Base-by-base conservation (phyloP, 768 basidiomycete species). In the Mycena venus region DNA sequence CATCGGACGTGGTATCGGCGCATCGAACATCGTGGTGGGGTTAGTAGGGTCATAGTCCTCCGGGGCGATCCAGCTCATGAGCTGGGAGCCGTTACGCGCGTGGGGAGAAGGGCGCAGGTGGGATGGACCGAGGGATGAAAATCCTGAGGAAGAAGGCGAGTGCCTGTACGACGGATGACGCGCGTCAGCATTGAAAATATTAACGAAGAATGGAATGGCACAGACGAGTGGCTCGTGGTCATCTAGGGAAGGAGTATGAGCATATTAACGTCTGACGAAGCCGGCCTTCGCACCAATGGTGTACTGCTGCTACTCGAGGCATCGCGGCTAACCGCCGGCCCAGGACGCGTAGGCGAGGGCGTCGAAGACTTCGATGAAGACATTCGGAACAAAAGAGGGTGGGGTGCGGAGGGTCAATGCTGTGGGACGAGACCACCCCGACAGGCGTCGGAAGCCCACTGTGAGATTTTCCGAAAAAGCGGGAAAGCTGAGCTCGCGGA, bases 41-140 rank as follows among this genome's bases (percentile, higher is more conserved):
- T 75, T 21, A 19, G 8, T 31, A 15, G 68, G 38, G 61, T 75
- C 70, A 15, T 55, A 70, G 40, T 75, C 75, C 55, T 75, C 70
- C 3, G 75, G 75, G 15, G 47, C 55, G 15, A 76, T 60, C 75
- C 75, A 76, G 58, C 62, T 66, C 36, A 76, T 15, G 1, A 55
- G 49, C 42, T 59, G 40, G 4, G 67, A 66, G 42, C 34, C 21
- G 67, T 6, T 3, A 23, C 66, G 61, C 21, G 58, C 14, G 66
- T 70, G 74, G 23, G 9, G 29, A 6, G 8, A 3, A 1, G 65
- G 66, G 32, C 61, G 70, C 12, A 17, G 21, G 21, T n/a, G 21
- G 21, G 11, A 9, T n/a, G 11, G n/a, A n/a, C n/a, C 17, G 49
- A 51, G 21, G 19, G 34, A 11, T 3, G 69, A 23, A 6, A 47